Conservation (phyloP, 208 protist genomes). For the Trichomonas gallinae region DNA sequence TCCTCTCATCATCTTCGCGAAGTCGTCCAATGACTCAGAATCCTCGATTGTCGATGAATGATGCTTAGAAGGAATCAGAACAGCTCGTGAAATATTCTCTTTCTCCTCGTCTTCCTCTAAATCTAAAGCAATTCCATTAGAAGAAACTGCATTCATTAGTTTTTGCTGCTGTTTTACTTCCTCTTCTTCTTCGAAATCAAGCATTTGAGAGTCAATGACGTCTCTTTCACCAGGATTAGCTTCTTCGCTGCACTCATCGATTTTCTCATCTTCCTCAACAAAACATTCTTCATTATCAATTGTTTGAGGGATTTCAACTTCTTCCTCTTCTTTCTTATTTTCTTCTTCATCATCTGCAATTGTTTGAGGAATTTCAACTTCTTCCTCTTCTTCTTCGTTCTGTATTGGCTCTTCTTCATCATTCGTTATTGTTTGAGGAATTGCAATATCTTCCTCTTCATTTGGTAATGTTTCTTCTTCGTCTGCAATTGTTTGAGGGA, state of each 20-base stretch:
- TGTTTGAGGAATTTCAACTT: background rate
- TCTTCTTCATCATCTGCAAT: background rate
- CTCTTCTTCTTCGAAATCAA: background rate
- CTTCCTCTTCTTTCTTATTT: background rate
- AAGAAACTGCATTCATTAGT: background rate
- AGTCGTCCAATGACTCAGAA: background rate
- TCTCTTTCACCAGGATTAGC: background rate
- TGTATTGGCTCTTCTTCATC: background rate
- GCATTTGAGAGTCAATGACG: background rate
- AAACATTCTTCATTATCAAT: background rate
- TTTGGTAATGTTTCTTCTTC: background rate
- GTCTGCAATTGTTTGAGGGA: background rate
- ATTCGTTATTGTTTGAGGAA: background rate
- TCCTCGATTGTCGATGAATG: background rate
- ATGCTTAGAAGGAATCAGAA: background rate
- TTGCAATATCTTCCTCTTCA: background rate
- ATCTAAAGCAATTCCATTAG: background rate
- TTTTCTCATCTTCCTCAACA: background rate
- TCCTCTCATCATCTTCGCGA: background rate
- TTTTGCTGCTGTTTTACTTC: background rate
- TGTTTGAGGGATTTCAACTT: background rate
- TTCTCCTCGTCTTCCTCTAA: background rate
- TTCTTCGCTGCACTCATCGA: background rate
- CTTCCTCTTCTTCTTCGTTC: background rate
- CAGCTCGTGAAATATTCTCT: background rate